These are phyloP conservation scores for Penicillium sp. DNA, from an alignment of 2,329 filamentous ascomycete genomes.

Conservation along the genomic window DNA sequence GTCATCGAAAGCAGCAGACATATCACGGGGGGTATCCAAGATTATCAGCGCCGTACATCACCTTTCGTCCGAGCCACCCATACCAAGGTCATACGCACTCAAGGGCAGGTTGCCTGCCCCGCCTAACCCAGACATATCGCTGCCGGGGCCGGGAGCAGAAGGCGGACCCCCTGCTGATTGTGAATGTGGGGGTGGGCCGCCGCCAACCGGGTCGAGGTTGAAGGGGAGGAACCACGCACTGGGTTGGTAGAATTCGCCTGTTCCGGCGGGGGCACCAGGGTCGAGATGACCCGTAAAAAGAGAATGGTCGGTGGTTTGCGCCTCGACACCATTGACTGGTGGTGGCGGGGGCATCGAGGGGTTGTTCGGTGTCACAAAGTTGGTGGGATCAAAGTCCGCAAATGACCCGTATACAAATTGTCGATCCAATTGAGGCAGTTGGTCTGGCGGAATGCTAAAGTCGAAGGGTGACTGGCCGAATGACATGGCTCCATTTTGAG, in stretches of 20 bases:
- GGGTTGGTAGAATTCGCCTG: slow-evolving; percentile 44
- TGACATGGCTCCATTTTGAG: slow-evolving; percentile 30
- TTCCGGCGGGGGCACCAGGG: slow-evolving; percentile 36
- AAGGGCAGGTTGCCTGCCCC: slow-evolving; percentile 26
- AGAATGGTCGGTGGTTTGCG: slow-evolving; percentile 23
- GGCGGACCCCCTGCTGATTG: slow-evolving; percentile 3
- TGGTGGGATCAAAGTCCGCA: slow-evolving; percentile 52
- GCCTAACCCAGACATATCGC: slow-evolving; percentile 27
- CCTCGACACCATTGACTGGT: slow-evolving; percentile 28
- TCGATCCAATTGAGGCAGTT: slow-evolving; percentile 70
- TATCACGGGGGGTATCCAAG: not conserved
- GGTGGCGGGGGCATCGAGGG: slow-evolving; percentile 27
- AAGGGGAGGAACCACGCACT: slow-evolving; percentile 93
- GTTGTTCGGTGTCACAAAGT: slow-evolving; percentile 34
- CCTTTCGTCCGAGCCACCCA: slow-evolving; percentile 23
- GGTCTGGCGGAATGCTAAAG: slow-evolving; percentile 42
- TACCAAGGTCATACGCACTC: slow-evolving; percentile 31
- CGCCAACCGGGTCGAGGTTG: slow-evolving; percentile 70
- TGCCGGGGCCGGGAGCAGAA: slow-evolving; percentile 16
- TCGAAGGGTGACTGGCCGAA: slow-evolving; percentile 40
- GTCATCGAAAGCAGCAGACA: slow-evolving; percentile 9
- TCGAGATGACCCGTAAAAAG: slow-evolving; percentile 42
- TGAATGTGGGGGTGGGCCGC: slow-evolving; percentile 7
- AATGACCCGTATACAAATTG: slow-evolving; percentile 78
- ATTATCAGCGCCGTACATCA: slow-evolving; percentile 15